Evolutionary conservation across 495 filamentous ascomycete genomes (phyloP), one percentile per base, ranked within the genome.

Genomic region (Penicillium paxilli): DNA sequence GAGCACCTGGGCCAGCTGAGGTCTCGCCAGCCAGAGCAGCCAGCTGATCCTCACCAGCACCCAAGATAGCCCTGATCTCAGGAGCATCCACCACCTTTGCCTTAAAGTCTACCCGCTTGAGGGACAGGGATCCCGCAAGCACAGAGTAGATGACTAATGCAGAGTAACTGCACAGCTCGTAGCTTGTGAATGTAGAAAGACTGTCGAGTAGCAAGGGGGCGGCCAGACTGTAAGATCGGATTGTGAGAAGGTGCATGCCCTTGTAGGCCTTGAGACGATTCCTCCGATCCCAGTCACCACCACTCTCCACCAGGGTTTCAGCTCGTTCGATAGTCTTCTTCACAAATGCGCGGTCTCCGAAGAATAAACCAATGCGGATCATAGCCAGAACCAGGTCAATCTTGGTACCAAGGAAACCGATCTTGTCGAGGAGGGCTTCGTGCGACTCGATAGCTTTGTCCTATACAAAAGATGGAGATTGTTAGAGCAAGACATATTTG

Each of bases 211-310:
- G 87, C 6, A 97, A 81, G 38, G 95, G 95, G 5, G 95, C 94
- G 24, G 91, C 92, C 45, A 90, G 77, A 67, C 84, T 87, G 77
- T 97, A 92, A 47, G 90, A 91, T 40, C 94, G 91, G 47, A 89
- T 83, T 25, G 93, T 96, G 54, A 98, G 88, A 9, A 96, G 81
- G 67, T 97, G 88, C 25, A 98, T 77, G 55, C 94, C 94, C 72
- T 96, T 90, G 82, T 98, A 98, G 49, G 94, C 95, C 84, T 98
- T 98, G 38, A 98, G 83, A 45, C 94, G 88, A 73, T 98, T 98
- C 66, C 94, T 86, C 23, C 94, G 88, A 72, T 98, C 94, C 94
- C 94, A 98, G 69, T 98, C 94, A 59, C 94, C 94, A 60, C 94
- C 94, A 54, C 84, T 89, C 63, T 98, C 94, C 20, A 97, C 90